Evolutionary conservation across 1,284 basidiomycete genomes (phyloP), one percentile per base, ranked within the genome.

Genomic region (Taiwanofungus camphoratus): DNA sequence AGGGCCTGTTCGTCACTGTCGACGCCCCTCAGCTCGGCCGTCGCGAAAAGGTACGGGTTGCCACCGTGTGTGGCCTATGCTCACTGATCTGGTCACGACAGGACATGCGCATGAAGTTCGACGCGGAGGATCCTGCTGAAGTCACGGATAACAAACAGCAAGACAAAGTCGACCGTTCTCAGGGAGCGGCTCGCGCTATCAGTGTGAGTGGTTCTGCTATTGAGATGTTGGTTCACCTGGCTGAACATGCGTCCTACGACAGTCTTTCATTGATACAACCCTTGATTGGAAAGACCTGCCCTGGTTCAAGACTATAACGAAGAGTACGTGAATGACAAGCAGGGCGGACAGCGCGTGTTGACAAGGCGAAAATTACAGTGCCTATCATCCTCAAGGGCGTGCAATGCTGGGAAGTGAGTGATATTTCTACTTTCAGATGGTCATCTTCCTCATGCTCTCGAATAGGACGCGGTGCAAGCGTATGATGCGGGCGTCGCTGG

Each of bases 61-160:
- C 27, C 16, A n/a, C 21, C 23, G 41, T 20, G 45, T 34, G 33
- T 29, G 16, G 18, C 23, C 46, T 4, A 39, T 40, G 20, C 23
- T 18, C n/a, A 9, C 22, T 19, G 13, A 27, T 24, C n/a, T 16
- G 37, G n/a, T 29, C 2, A 4, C n/a, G 33, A 4, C 54, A 87
- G 81, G 93, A 97, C 59, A 97, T 97, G 94, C 75, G 94, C 30
- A 88, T 88, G 76, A 95, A 93, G 61, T 96, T 96, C 52, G 92
- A 92, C 32, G 92, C 86, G 6, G 82, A 82, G 33, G 88, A 89
- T 49, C 86, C 88, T 3, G 78, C 87, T 55, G 79, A 83, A 62
- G 71, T 84, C 21, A 70, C 62, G 16, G 57, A 52, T 44, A 58
- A 60, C 45, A 55, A 59, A 73, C 76, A 61, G 62, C 71, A 24